A percentile compares a stretch with the other conserved stretches of the same genome.
Evolutionary conservation across 371 early-diverging fungal species (phyloP).

Genomic region (Mortierella sp.): DNA sequence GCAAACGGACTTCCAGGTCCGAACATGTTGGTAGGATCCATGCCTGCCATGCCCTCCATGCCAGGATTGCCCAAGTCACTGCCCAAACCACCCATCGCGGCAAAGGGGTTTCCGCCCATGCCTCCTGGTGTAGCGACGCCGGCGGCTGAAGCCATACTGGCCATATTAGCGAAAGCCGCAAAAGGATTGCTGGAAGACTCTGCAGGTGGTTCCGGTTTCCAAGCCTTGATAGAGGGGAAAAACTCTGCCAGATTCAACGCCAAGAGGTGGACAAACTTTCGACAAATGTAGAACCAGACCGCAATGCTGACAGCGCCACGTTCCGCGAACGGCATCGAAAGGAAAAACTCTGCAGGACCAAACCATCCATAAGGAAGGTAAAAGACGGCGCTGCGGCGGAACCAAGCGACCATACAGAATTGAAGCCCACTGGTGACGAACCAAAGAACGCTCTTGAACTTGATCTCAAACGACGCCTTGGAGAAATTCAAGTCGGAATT

Average conservation of each 20-base stretch:
- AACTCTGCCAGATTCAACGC: constrained; percentile 51
- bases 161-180: constrained; percentile 50
- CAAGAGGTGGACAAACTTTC: constrained; percentile 60
- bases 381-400: constrained; percentile 79
- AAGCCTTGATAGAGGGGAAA: constrained; percentile 26
- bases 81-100: constrained; percentile 27
- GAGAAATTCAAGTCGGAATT: constrained; percentile 71
- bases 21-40: constrained; percentile 42
- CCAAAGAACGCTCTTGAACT: constrained; percentile 78
- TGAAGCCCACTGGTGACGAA: constrained; percentile 78
- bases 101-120: constrained; percentile 39
- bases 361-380: constrained; percentile 87
- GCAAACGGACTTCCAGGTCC: constrained; percentile 50
- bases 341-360: constrained; percentile 77
- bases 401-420: constrained; percentile 73
- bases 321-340: constrained; percentile 86
- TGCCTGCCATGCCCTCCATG: constrained; percentile 33
- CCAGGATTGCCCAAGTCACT: constrained; percentile 22
- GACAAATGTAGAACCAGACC: constrained; percentile 79
- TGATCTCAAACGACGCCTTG: constrained; percentile 81
- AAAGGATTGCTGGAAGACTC: constrained; percentile 30
- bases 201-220: constrained; percentile 32
- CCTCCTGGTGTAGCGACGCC: constrained; percentile 30
- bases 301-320: constrained; percentile 77
- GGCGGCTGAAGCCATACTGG: constrained; percentile 43